Conservation (phyloP, 257 asterid species). For the Misopates orontium region DNA sequence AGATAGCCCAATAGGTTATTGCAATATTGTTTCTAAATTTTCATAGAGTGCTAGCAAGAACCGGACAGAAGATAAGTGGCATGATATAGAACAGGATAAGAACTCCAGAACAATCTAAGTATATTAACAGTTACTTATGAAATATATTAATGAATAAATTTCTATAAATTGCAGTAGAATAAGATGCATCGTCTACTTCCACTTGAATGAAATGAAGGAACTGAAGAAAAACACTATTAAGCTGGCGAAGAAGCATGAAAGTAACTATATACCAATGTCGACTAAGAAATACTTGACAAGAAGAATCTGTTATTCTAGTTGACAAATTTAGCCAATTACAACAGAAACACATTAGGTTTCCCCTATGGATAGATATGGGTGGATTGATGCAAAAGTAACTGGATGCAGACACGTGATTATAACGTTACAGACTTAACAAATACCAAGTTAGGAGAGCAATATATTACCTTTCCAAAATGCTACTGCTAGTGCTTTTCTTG, state of each 20-base stretch:
- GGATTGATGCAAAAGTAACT: background rate
- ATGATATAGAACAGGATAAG: background rate
- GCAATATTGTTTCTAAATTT: no score
- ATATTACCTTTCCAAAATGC: conserved; percentile 59
- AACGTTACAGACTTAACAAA: conserved; percentile 1
- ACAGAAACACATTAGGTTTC: background rate
- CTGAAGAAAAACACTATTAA: background rate
- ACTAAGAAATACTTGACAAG: no score
- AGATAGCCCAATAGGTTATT: no score
- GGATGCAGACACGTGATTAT: background rate
- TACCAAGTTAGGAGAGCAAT: conserved; percentile 2
- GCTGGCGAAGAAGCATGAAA: no score
- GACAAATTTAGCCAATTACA: background rate
- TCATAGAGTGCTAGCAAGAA: no score
- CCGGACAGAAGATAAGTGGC: no score
- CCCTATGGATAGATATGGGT: background rate
- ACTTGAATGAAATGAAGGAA: background rate
- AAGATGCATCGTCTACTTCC: background rate
- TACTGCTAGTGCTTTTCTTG: conserved; percentile 52
- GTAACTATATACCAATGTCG: no score
- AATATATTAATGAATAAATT: background rate
- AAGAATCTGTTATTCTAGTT: background rate
- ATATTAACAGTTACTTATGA: background rate
- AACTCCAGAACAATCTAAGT: background rate
- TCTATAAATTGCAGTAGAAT: background rate